Conservation (phyloP, 2,329 filamentous ascomycete species). For the Leptographium procerum region DNA sequence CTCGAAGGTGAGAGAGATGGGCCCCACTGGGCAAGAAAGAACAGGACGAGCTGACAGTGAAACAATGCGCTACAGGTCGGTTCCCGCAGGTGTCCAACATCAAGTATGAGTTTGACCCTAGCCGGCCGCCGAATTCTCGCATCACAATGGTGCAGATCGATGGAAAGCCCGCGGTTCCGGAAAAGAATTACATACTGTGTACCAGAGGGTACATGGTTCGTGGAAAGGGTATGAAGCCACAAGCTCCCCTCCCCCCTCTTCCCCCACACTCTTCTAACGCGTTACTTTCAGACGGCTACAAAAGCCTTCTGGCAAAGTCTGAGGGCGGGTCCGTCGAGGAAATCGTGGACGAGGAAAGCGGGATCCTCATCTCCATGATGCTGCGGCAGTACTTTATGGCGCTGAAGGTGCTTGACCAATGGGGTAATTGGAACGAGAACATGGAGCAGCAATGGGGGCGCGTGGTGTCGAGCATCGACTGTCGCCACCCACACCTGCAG, state of each 20-base stretch:
- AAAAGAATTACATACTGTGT: conserved; percentile 58
- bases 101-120: conserved; percentile 58
- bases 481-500: conserved; percentile 35
- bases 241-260: background rate
- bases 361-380: conserved; percentile 75
- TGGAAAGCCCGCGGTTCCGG: conserved; percentile 47
- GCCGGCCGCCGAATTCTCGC: conserved; percentile 46
- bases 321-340: conserved; percentile 69
- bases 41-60: background rate
- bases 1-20: conserved; percentile 47
- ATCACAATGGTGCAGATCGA: conserved; percentile 52
- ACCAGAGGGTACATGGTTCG: conserved; percentile 84
- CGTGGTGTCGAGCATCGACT: conserved; percentile 51
- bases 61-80: conserved; percentile 31
- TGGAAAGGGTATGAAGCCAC: conserved; percentile 47
- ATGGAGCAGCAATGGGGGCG: conserved; percentile 53
- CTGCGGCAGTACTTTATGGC: conserved; percentile 87
- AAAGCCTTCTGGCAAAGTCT: conserved; percentile 59
- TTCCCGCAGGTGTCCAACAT: conserved; percentile 87
- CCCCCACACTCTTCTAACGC: background rate
- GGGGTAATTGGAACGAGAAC: conserved; percentile 57
- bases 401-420: conserved; percentile 67
- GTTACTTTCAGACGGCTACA: conserved; percentile 55
- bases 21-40: too few relatives aligned
- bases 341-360: conserved; percentile 75